These are phyloP conservation scores for Candida nitratophila DNA, from an alignment of 805 yeast genomes.

Conservation along the genomic window DNA sequence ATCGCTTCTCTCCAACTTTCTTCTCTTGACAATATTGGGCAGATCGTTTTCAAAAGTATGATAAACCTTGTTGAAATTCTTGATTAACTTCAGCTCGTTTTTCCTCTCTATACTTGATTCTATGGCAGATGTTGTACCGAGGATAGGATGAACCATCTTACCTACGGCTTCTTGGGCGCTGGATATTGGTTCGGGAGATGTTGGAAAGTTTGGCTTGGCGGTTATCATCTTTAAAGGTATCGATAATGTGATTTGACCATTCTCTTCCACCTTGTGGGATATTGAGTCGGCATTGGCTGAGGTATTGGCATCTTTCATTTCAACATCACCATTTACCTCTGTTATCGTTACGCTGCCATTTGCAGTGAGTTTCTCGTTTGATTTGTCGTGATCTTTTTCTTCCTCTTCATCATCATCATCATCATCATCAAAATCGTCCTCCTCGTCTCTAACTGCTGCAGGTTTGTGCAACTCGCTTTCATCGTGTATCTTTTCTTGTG, in stretches of 20 bases:
- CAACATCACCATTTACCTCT: conserved; percentile 19
- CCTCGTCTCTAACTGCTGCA: conserved; percentile 17
- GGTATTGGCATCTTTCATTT: conserved; percentile 29
- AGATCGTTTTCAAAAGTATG: conserved; percentile 71
- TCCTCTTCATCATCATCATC: conserved; percentile 18
- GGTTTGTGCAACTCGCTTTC: too few relatives aligned
- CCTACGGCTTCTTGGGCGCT: conserved; percentile 26
- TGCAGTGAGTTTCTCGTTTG: neutral
- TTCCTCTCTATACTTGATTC: conserved; percentile 35
- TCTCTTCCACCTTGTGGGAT: neutral
- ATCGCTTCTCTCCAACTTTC: conserved; percentile 76
- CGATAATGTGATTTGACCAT: conserved; percentile 8
- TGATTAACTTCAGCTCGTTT: conserved; percentile 36
- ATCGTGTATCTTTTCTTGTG: conserved; percentile 4
- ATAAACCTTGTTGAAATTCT: conserved; percentile 64
- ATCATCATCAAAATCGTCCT: conserved; percentile 26
- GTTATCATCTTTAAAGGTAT: conserved; percentile 13
- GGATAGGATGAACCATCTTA: conserved; percentile 26
- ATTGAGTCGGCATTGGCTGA: neutral
- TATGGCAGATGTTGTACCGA: conserved; percentile 29
- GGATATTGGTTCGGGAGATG: conserved; percentile 15
- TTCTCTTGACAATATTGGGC: conserved; percentile 67
- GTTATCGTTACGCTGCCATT: conserved; percentile 7
- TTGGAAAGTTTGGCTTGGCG: conserved; percentile 24
- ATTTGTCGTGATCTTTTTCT: conserved; percentile 4